Conservation (phyloP, 805 yeast genomes). For the Yarrowia sp. region DNA sequence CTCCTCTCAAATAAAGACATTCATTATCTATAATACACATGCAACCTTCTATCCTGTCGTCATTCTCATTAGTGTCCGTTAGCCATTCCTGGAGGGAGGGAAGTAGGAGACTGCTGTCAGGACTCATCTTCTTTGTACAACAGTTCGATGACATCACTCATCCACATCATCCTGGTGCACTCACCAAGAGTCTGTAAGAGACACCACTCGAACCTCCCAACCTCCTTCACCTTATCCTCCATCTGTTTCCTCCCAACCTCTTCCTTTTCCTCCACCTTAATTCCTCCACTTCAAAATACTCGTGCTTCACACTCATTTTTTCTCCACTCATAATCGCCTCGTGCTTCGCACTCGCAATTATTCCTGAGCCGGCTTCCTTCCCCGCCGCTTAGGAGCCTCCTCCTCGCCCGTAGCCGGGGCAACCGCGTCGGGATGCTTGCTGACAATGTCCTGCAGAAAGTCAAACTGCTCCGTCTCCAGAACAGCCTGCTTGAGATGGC, state of each 20-base stretch:
- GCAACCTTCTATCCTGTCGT: constrained; percentile 4
- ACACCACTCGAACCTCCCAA: too few relatives aligned
- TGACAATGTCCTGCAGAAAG: constrained; percentile 79
- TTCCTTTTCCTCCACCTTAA: too few relatives aligned
- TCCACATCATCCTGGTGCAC: too few relatives aligned
- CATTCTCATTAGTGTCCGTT: background rate
- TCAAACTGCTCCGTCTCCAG: constrained; percentile 89
- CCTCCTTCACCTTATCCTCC: too few relatives aligned
- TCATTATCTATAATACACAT: constrained; percentile 35
- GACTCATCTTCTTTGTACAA: too few relatives aligned
- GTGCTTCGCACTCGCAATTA: background rate
- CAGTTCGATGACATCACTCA: too few relatives aligned
- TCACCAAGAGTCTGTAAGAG: too few relatives aligned
- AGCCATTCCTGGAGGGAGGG: background rate
- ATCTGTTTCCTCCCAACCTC: too few relatives aligned
- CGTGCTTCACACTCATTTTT: too few relatives aligned
- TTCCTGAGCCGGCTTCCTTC: constrained; percentile 36
- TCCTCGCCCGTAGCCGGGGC: constrained; percentile 44
- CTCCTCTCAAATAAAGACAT: background rate
- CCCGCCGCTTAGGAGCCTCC: constrained; percentile 37
- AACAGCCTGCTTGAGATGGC: constrained; percentile 84
- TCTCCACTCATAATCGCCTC: too few relatives aligned
- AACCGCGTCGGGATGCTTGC: constrained; percentile 61
- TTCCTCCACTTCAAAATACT: too few relatives aligned
- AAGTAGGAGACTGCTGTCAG: too few relatives aligned